Evolutionary conservation across 169 alveolate genomes (phyloP).

Genomic region (Pseudocohnilembus persalinus): DNA sequence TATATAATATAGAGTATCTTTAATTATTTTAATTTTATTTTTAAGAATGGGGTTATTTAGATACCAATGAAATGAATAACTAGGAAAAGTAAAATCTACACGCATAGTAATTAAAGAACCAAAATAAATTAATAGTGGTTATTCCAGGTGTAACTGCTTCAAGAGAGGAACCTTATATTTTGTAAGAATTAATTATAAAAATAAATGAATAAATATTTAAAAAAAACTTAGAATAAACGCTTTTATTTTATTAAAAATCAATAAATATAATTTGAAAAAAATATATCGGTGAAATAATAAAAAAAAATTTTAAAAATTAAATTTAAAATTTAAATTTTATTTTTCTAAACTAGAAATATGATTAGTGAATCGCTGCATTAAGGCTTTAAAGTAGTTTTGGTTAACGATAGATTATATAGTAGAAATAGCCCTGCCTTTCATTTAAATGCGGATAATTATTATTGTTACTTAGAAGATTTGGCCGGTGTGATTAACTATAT

Average conservation of each 20-base stretch:
- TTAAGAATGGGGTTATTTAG: background rate
- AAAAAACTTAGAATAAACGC: background rate
- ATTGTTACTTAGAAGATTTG: conserved; percentile 6
- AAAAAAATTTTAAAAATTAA: no score
- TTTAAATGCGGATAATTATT: background rate
- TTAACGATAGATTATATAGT: conserved; percentile 16
- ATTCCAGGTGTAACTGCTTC: conserved; percentile 17
- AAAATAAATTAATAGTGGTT: conserved; percentile 11
- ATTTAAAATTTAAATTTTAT: background rate
- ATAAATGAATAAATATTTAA: background rate
- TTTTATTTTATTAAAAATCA: no score
- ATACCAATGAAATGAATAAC: no score
- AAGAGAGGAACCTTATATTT: conserved; percentile 9
- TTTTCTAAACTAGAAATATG: background rate
- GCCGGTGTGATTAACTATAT: background rate
- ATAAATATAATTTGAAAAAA: background rate
- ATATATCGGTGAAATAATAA: no score
- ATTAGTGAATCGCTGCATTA: conserved; percentile 12
- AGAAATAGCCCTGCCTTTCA: background rate
- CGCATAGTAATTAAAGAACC: background rate
- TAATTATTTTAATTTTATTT: background rate
- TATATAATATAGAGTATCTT: background rate
- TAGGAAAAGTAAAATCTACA: conserved; percentile 2
- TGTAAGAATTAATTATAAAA: background rate
- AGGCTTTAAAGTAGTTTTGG: conserved; percentile 19